phyloP scores from a whole-genome alignment of 2,329 filamentous ascomycete genomes.

The Ceratocystis variospora region DNA sequence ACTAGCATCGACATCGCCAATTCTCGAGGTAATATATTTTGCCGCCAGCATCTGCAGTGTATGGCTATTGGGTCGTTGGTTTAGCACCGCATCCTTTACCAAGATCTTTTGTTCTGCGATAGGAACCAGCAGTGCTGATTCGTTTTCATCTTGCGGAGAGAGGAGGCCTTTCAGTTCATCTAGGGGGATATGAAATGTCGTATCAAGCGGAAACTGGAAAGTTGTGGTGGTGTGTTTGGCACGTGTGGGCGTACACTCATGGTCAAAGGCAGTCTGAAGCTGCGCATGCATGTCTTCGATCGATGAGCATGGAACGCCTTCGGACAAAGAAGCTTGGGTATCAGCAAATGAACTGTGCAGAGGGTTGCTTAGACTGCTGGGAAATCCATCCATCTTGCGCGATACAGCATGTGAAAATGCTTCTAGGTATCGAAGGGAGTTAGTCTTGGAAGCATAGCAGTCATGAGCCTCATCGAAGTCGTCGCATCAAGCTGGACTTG shows the following conservation, averaged over 20 bases:
- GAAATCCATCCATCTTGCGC: slow-evolving; percentile 9
- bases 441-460: neutral
- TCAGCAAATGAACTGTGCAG: neutral
- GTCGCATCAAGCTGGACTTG: neutral
- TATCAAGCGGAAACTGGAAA: slow-evolving; percentile 34
- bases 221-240: slow-evolving; percentile 37
- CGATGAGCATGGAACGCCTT: slow-evolving; percentile 23
- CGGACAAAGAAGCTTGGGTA: neutral
- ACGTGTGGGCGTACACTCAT: slow-evolving; percentile 34
- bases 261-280: slow-evolving; percentile 30
- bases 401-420: neutral
- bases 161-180: slow-evolving; percentile 26
- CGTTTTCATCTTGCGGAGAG: slow-evolving; percentile 26
- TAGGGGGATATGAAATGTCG: slow-evolving; percentile 33
- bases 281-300: slow-evolving; percentile 35
- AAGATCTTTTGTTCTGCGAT: slow-evolving; percentile 29
- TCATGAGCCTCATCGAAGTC: neutral
- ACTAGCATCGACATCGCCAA: slow-evolving; percentile 36
- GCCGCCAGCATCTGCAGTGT: slow-evolving; percentile 36
- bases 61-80: slow-evolving; percentile 37
- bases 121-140: slow-evolving; percentile 21
- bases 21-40: slow-evolving; percentile 33
- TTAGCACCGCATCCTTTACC: slow-evolving; percentile 34
- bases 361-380: neutral
- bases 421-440: neutral